These are phyloP conservation scores for Populus ilicifolia DNA, from an alignment of 345 rosid species.

Conservation along the genomic window DNA sequence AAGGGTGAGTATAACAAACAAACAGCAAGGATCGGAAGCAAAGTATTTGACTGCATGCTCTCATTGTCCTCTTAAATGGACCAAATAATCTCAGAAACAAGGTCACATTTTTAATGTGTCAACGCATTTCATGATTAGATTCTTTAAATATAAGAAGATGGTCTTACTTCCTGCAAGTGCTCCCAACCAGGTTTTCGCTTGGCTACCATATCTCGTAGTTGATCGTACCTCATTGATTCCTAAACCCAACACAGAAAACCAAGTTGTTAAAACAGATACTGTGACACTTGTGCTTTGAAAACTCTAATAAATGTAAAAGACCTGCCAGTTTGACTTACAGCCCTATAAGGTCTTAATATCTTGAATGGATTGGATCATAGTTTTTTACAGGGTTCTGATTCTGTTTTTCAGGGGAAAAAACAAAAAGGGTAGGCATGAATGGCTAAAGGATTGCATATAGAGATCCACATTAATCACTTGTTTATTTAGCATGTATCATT, in stretches of 20 bases:
- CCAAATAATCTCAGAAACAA: background rate
- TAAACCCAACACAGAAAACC: conserved; percentile 27
- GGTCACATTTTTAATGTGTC: background rate
- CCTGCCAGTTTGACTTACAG: background rate
- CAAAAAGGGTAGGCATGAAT: background rate
- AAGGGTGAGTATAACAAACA: background rate
- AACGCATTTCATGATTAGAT: background rate
- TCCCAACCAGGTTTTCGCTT: conserved; percentile 93
- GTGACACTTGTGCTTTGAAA: background rate
- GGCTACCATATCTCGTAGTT: conserved; percentile 73
- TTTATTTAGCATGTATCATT: background rate
- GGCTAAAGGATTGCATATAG: background rate
- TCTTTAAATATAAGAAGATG: background rate
- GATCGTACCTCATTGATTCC: conserved; percentile 92
- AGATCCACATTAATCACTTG: background rate
- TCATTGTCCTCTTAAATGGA: background rate
- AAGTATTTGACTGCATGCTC: background rate
- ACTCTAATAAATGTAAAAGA: background rate
- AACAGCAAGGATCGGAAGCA: background rate
- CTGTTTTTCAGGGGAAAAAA: background rate
- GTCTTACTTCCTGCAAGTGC: conserved; percentile 78
- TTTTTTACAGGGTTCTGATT: background rate
- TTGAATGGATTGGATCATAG: background rate
- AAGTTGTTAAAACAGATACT: conserved; percentile 6
- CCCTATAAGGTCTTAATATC: background rate